Conservation (phyloP, 1,139 yeast genomes). For the Scheffersomyces cryptocercus region DNA sequence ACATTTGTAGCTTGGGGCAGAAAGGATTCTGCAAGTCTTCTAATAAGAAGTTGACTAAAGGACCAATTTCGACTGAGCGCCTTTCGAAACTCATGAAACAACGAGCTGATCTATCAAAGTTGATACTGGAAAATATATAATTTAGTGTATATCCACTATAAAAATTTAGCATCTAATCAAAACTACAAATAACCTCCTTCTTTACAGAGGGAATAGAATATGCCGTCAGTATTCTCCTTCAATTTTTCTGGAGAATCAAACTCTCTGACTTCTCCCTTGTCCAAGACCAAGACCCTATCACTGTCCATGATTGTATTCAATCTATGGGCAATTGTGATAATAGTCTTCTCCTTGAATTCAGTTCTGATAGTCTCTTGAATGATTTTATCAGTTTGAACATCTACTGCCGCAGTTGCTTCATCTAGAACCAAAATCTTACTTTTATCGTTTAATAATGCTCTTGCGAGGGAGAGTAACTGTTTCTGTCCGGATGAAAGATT, state of each 20-base stretch:
- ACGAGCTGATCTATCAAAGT: constrained; percentile 34
- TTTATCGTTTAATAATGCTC: constrained; percentile 19
- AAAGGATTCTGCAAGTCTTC: constrained; percentile 55
- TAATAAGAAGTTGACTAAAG: constrained; percentile 42
- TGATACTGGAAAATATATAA: neutral
- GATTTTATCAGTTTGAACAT: constrained; percentile 27
- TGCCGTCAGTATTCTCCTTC: constrained; percentile 15
- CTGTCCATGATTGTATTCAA: constrained; percentile 28
- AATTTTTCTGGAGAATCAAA: constrained; percentile 21
- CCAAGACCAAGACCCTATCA: constrained; percentile 25
- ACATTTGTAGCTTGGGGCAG: constrained; percentile 61
- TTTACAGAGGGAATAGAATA: constrained; percentile 22
- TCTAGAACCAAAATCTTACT: constrained; percentile 24
- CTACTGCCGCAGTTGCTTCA: constrained; percentile 30
- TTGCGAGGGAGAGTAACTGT: constrained; percentile 21
- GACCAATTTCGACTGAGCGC: constrained; percentile 31
- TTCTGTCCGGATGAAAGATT: constrained; percentile 25
- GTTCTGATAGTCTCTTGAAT: constrained; percentile 25
- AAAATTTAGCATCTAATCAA: neutral
- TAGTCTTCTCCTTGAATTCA: constrained; percentile 25
- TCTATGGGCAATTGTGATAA: constrained; percentile 28
- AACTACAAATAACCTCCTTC: constrained; percentile 18
- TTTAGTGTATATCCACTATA: neutral
- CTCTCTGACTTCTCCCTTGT: constrained; percentile 22
- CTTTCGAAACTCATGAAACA: constrained; percentile 31